Evolutionary conservation across 2,329 filamentous ascomycete species (phyloP).

Genomic region (Myriosclerotinia scirpicola): DNA sequence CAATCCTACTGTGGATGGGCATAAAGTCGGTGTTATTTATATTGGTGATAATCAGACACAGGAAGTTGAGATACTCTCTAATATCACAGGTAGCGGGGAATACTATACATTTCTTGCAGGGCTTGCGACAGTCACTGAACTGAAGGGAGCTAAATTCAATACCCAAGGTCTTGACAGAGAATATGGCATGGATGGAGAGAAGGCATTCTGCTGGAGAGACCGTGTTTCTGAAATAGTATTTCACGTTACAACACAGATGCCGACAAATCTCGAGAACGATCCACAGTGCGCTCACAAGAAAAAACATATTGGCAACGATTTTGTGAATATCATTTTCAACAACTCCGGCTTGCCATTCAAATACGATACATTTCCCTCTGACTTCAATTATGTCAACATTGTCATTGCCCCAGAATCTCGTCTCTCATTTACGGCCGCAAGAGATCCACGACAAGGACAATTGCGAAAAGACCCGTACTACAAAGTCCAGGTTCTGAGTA

Average conservation of each 20-base stretch:
- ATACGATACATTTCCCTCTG: constrained; percentile 89
- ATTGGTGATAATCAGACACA: constrained; percentile 81
- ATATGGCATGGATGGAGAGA: constrained; percentile 78
- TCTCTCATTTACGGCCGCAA: constrained; percentile 69
- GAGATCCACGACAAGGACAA: constrained; percentile 45
- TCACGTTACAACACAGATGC: constrained; percentile 97
- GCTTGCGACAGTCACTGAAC: constrained; percentile 75
- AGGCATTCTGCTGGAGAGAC: constrained; percentile 92
- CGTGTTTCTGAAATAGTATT: constrained; percentile 93
- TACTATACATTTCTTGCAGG: constrained; percentile 83
- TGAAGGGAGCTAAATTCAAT: constrained; percentile 85
- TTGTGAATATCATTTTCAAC: constrained; percentile 98
- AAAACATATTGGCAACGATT: constrained; percentile 93
- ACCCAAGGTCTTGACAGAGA: constrained; percentile 84
- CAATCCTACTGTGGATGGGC: constrained; percentile 86
- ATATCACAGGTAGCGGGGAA: constrained; percentile 80
- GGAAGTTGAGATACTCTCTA: constrained; percentile 82
- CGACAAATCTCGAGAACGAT: constrained; percentile 76
- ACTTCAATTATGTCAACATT: constrained; percentile 97
- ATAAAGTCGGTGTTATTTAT: constrained; percentile 94
- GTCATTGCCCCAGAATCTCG: constrained; percentile 87
- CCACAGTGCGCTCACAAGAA: constrained; percentile 82
- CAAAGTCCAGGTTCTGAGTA: constrained; percentile 84
- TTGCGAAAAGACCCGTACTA: constrained; percentile 61
- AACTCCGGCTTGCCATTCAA: constrained; percentile 86